Percentiles rank a stretch among this genome's conserved stretches.
Evolutionary conservation across 306 rosid genomes (phyloP).

Genomic region (Lathyrus aphaca): DNA sequence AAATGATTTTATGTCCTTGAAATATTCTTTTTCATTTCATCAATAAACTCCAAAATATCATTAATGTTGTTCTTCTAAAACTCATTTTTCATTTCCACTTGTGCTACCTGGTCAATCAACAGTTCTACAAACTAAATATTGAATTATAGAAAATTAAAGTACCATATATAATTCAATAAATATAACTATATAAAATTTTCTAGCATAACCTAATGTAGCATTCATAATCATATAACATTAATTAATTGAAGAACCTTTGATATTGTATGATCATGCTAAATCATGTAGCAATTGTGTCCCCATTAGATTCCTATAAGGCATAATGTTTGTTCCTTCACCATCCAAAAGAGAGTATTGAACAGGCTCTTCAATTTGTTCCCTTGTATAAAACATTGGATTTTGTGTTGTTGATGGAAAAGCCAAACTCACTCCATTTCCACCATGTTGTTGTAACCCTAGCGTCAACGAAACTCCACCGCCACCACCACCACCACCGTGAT

Average conservation of each 20-base stretch:
- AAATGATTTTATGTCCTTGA: conserved; percentile 40
- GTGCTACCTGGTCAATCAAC: conserved; percentile 18
- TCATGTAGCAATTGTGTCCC: conserved; percentile 88
- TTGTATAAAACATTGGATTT: conserved; percentile 55
- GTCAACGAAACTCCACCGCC: conserved; percentile 79
- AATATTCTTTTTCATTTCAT: conserved; percentile 27
- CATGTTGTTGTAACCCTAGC: conserved; percentile 88
- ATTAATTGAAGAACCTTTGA: conserved; percentile 5
- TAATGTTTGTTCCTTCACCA: conserved; percentile 67
- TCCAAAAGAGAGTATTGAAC: conserved; percentile 81
- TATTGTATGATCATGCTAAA: conserved; percentile 53
- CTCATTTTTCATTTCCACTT: conserved; percentile 11
- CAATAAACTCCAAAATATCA: conserved; percentile 24
- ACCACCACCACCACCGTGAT: conserved; percentile 43
- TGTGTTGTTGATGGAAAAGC: conserved; percentile 56
- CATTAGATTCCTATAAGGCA: conserved; percentile 85
- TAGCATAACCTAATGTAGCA: neutral
- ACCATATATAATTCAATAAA: neutral
- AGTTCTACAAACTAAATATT: conserved; percentile 5
- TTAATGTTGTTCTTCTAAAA: conserved; percentile 22
- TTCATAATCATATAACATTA: no score
- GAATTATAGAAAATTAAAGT: neutral
- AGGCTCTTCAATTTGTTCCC: conserved; percentile 67
- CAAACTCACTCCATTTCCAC: conserved; percentile 59
- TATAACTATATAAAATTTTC: neutral